Evolutionary conservation across 805 yeast species (phyloP).

Genomic region (Candida endomychidarum): DNA sequence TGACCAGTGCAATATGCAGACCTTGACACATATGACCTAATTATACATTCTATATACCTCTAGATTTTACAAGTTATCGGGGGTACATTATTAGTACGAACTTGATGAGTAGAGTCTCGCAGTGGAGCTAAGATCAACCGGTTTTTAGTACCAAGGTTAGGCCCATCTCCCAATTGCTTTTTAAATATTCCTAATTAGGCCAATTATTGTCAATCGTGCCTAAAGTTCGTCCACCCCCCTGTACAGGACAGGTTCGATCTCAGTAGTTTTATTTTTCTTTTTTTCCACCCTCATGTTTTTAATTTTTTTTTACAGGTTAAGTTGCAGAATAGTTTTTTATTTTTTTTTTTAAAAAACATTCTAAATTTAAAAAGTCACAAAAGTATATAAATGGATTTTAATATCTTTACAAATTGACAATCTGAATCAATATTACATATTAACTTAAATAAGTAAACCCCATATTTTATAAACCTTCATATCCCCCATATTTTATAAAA

Average conservation of each 20-base stretch:
- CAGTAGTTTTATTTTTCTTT: background rate
- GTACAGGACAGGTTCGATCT: conserved; percentile 5
- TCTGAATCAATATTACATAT: background rate
- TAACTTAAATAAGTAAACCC: too few relatives aligned
- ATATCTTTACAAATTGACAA: background rate
- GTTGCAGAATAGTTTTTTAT: conserved; percentile 2
- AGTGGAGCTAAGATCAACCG: too few relatives aligned
- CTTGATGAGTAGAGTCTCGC: too few relatives aligned
- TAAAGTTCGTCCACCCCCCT: conserved; percentile 1
- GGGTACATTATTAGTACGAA: too few relatives aligned
- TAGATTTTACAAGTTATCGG: too few relatives aligned
- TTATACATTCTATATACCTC: background rate
- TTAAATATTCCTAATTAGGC: conserved; percentile 2
- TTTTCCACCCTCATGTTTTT: too few relatives aligned
- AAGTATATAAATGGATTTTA: conserved; percentile 8
- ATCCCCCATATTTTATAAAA: too few relatives aligned
- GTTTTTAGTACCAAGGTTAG: too few relatives aligned
- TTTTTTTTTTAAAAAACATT: conserved; percentile 5
- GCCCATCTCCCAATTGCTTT: background rate
- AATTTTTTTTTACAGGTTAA: conserved; percentile 3
- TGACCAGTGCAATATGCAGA: too few relatives aligned
- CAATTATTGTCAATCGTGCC: background rate
- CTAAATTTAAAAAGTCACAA: conserved; percentile 7
- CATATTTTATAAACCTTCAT: too few relatives aligned
- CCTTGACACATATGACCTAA: background rate